Evolutionary conservation across 352 stramenopile genomes (phyloP).

Genomic region (Phytophthora aleatoria): DNA sequence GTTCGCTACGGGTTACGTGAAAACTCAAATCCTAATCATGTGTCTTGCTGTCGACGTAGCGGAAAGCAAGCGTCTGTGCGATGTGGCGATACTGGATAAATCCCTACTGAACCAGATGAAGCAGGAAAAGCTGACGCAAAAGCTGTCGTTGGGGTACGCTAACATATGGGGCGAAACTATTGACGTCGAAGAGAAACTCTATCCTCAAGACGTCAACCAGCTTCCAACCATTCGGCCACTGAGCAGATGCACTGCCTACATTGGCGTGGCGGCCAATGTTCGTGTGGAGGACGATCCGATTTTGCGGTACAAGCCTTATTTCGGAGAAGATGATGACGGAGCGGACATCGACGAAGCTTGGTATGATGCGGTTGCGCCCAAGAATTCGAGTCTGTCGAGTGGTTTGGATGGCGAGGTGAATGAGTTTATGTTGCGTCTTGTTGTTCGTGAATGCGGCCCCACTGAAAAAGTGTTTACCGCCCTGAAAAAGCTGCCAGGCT

Average conservation of each 20-base stretch:
- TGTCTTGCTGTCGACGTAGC: slow-evolving; percentile 7
- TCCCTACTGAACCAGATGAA: slow-evolving; percentile 52
- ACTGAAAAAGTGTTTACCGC: slow-evolving; percentile 64
- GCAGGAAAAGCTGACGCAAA: slow-evolving; percentile 34
- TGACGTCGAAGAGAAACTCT: slow-evolving; percentile 19
- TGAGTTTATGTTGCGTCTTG: slow-evolving; percentile 71
- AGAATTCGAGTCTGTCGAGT: slow-evolving; percentile 45
- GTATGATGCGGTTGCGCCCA: slow-evolving; percentile 58
- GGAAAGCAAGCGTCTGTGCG: slow-evolving; percentile 20
- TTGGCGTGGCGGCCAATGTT: slow-evolving; percentile 74
- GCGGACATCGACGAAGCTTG: slow-evolving; percentile 75
- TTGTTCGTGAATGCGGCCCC: slow-evolving; percentile 59
- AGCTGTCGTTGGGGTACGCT: slow-evolving; percentile 40
- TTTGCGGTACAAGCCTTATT: slow-evolving; percentile 91
- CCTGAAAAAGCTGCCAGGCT: slow-evolving; percentile 60
- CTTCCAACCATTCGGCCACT: slow-evolving; percentile 51
- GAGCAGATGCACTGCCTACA: slow-evolving; percentile 68
- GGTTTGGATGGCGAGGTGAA: slow-evolving; percentile 69
- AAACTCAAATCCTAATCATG: no score
- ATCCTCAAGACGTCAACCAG: slow-evolving; percentile 38
- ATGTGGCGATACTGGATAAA: slow-evolving; percentile 33
- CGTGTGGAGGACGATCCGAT: slow-evolving; percentile 89
- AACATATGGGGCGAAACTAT: slow-evolving; percentile 34
- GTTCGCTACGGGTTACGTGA: neutral
- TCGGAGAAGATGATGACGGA: slow-evolving; percentile 90